Evolutionary conservation across 83 land plant genomes (phyloP).

Genomic region (Thuja plicata): DNA sequence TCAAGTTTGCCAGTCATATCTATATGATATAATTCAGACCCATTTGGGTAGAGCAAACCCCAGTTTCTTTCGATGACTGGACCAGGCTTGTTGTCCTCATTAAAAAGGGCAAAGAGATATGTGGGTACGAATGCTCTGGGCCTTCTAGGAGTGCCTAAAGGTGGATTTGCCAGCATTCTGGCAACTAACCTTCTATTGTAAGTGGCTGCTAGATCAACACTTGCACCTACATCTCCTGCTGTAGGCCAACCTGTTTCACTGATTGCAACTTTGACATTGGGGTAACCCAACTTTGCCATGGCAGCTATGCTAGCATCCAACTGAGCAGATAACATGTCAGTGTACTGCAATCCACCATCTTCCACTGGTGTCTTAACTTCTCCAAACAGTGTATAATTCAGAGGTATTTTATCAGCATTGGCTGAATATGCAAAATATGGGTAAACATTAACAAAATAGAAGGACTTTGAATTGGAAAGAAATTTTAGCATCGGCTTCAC

Average conservation of each 20-base stretch:
- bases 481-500: conserved; percentile 44
- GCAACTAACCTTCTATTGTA: conserved; percentile 19
- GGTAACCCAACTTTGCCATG: conserved; percentile 19
- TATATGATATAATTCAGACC: conserved; percentile 10
- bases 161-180: conserved; percentile 11
- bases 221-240: conserved; percentile 22
- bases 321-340: conserved; percentile 26
- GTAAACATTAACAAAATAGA: conserved; percentile 28
- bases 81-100: conserved; percentile 20
- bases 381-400: conserved; percentile 27
- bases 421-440: conserved; percentile 21
- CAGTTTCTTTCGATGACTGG: conserved; percentile 9
- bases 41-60: conserved; percentile 22
- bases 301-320: conserved; percentile 25
- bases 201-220: conserved; percentile 18
- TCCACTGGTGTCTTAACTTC: not conserved
- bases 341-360: conserved; percentile 17
- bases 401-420: conserved; percentile 12
- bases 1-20: conserved; percentile 13
- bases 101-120: conserved; percentile 25
- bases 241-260: conserved; percentile 31
- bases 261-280: conserved; percentile 14
- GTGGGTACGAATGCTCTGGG: conserved; percentile 19
- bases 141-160: conserved; percentile 23
- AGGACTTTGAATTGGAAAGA: conserved; percentile 28